phyloP scores from a whole-genome alignment of 2,329 filamentous ascomycete species.

The Beauveria brongniartii region DNA sequence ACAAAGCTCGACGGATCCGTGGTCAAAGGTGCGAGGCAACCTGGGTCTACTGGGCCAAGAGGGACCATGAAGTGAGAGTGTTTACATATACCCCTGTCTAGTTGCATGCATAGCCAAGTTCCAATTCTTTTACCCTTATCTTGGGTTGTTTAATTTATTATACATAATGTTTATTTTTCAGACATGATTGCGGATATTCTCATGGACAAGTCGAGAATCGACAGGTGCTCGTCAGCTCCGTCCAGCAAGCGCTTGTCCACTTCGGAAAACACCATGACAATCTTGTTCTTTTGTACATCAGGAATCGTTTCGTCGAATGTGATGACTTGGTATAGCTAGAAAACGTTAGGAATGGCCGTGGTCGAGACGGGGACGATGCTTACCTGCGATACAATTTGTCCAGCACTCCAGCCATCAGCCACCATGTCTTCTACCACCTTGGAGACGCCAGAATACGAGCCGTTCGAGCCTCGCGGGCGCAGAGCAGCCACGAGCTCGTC shows the following conservation, averaged over 20 bases:
- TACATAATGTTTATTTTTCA: conserved; percentile 24
- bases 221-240: conserved; percentile 89
- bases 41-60: conserved; percentile 41
- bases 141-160: background rate
- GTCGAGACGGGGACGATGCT: conserved; percentile 16
- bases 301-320: conserved; percentile 77
- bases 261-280: conserved; percentile 84
- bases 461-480: conserved; percentile 57
- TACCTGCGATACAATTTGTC: conserved; percentile 76
- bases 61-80: conserved; percentile 14
- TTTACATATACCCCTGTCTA: conserved; percentile 9
- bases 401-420: conserved; percentile 93
- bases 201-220: conserved; percentile 76
- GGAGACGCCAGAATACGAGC: conserved; percentile 65
- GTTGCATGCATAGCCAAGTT: conserved; percentile 2
- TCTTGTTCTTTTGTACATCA: conserved; percentile 82
- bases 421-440: conserved; percentile 83
- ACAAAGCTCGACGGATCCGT: conserved; percentile 32
- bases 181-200: conserved; percentile 69
- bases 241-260: conserved; percentile 91
- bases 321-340: conserved; percentile 69
- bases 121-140: background rate
- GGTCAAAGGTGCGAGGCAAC: conserved; percentile 44
- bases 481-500: conserved; percentile 64
- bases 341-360: conserved; percentile 11